Evolutionary conservation across 768 basidiomycete genomes (phyloP).

Genomic region (Pulveroboletus sp.): DNA sequence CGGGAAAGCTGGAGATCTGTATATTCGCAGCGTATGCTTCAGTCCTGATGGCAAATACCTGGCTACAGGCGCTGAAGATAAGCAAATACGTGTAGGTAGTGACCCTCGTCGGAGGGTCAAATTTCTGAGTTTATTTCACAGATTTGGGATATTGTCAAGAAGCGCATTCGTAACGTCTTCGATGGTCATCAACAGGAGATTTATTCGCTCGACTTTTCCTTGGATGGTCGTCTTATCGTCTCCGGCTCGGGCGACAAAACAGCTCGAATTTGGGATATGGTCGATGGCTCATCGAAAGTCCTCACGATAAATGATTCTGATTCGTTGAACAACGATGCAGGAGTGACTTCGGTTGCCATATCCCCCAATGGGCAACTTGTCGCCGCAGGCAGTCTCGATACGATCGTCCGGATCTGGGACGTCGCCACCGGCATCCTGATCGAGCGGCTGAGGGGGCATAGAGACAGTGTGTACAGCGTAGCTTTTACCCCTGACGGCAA

Average conservation of each 20-base stretch:
- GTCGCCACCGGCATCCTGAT: constrained; percentile 59
- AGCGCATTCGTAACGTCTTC: constrained; percentile 73
- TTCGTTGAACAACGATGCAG: constrained; percentile 46
- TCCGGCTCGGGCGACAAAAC: constrained; percentile 80
- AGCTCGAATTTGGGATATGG: constrained; percentile 69
- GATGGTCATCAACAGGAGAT: constrained; percentile 92
- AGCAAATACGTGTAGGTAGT: constrained; percentile 72
- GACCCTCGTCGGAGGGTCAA: not conserved
- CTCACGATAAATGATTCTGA: constrained; percentile 47
- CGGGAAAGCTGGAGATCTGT: constrained; percentile 73
- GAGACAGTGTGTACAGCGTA: constrained; percentile 81
- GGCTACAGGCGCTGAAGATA: constrained; percentile 86
- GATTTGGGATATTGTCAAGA: constrained; percentile 90
- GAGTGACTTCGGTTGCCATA: constrained; percentile 77
- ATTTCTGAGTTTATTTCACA: constrained; percentile 28
- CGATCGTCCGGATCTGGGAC: constrained; percentile 79
- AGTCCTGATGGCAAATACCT: constrained; percentile 66
- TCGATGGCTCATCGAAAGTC: constrained; percentile 31
- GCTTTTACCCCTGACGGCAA: constrained; percentile 92
- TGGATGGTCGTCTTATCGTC: constrained; percentile 81
- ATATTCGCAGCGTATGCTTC: constrained; percentile 84
- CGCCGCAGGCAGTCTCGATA: constrained; percentile 68
- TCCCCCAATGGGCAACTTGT: constrained; percentile 68
- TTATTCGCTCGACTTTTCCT: constrained; percentile 88
- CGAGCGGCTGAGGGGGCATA: constrained; percentile 72